These are phyloP conservation scores for Pisolithus tinctorius DNA, from an alignment of 768 basidiomycete genomes.

Conservation along the genomic window DNA sequence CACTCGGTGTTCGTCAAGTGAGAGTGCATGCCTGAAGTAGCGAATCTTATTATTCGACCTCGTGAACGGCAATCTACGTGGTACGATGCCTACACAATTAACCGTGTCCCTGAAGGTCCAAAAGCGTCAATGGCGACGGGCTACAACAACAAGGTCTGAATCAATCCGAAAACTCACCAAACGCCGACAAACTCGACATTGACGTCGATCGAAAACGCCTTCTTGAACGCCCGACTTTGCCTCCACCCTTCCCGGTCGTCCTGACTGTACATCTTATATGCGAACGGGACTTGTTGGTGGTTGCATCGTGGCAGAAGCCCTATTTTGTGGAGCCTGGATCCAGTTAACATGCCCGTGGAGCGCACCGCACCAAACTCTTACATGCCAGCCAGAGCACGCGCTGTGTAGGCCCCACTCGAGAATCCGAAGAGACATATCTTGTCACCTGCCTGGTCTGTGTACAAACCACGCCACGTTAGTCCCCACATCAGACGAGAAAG, in stretches of 20 bases:
- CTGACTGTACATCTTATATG: conserved; percentile 55
- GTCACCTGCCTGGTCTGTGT: conserved; percentile 57
- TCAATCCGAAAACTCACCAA: conserved; percentile 38
- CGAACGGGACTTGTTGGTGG: conserved; percentile 73
- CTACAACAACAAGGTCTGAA: not conserved
- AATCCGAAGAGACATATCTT: conserved; percentile 79
- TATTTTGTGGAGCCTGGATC: conserved; percentile 54
- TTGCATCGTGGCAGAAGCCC: conserved; percentile 67
- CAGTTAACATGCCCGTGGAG: not conserved
- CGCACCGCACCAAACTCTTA: conserved; percentile 18
- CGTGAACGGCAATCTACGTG: conserved; percentile 60
- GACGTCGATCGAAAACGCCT: conserved; percentile 66
- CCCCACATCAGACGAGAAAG: not conserved
- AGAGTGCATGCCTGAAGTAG: conserved; percentile 63
- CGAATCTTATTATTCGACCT: conserved; percentile 52
- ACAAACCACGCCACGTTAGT: not conserved
- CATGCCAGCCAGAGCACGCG: conserved; percentile 71
- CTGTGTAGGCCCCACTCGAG: conserved; percentile 70
- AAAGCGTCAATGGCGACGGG: not conserved
- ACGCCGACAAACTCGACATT: conserved; percentile 70
- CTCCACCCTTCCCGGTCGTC: conserved; percentile 54
- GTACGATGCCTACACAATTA: conserved; percentile 59
- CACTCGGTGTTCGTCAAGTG: conserved; percentile 54
- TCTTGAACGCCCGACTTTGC: conserved; percentile 65
- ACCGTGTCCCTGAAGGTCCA: conserved; percentile 56